Conservation (phyloP, 1,139 yeast species). For the Scheffersomyces cryptocercus region DNA sequence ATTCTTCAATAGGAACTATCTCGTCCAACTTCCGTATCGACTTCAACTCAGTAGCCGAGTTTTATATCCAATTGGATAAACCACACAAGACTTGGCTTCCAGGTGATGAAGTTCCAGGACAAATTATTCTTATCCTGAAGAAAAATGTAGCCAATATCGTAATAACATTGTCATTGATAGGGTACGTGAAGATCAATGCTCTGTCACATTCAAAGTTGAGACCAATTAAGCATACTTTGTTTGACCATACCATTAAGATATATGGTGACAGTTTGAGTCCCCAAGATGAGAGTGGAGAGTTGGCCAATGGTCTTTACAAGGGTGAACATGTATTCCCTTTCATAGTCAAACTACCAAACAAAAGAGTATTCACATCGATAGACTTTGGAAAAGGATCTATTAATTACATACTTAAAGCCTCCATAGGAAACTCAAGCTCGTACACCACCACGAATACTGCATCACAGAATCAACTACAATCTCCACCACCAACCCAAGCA, state of each 20-base stretch:
- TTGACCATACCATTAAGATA: conserved; percentile 65
- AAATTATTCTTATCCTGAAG: conserved; percentile 55
- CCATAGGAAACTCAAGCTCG: conserved; percentile 37
- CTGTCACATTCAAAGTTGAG: conserved; percentile 53
- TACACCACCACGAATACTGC: conserved; percentile 2
- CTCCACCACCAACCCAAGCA: conserved; percentile 4
- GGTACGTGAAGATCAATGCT: conserved; percentile 57
- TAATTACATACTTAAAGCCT: conserved; percentile 62
- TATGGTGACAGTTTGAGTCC: conserved; percentile 49
- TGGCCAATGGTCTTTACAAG: conserved; percentile 54
- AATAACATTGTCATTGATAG: conserved; percentile 54
- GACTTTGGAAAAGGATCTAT: conserved; percentile 87
- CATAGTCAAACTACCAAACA: conserved; percentile 72
- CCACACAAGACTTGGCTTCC: conserved; percentile 73
- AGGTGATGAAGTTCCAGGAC: conserved; percentile 70
- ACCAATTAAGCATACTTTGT: conserved; percentile 52
- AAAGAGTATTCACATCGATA: conserved; percentile 69
- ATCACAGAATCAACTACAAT: not conserved
- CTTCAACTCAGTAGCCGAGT: conserved; percentile 54
- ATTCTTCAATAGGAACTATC: too few species aligned
- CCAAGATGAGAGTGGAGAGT: conserved; percentile 17
- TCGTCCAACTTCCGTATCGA: conserved; percentile 36
- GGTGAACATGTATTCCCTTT: conserved; percentile 92
- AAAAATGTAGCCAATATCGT: conserved; percentile 57
- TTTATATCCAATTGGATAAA: conserved; percentile 66